phyloP scores from a whole-genome alignment of 306 rosid genomes.

The Fragaria ananassa region DNA sequence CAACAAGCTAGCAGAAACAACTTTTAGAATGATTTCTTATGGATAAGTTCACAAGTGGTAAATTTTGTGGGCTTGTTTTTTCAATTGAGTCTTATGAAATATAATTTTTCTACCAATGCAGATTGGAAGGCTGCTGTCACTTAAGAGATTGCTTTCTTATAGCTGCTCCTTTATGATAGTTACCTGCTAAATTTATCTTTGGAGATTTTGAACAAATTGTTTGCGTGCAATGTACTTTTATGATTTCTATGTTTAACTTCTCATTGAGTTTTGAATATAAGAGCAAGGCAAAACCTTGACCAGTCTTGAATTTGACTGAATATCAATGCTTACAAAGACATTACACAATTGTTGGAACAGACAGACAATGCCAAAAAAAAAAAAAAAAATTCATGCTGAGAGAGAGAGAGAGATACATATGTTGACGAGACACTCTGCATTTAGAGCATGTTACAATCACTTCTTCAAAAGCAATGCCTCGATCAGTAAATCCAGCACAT shows the following conservation, averaged over 20 bases:
- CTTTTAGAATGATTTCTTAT: not conserved
- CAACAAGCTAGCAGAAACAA: not conserved
- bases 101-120: not conserved
- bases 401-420: slow-evolving; percentile 37
- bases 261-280: not conserved
- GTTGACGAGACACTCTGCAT: slow-evolving; percentile 43
- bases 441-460: slow-evolving; percentile 36
- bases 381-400: not conserved
- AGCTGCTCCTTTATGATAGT: not conserved
- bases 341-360: too few relatives aligned
- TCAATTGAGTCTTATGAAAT: not conserved
- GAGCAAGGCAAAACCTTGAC: not conserved
- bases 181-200: not conserved
- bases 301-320: too few relatives aligned
- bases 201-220: not conserved
- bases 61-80: too few relatives aligned
- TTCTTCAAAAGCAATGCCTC: slow-evolving; percentile 40
- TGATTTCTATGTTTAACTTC: too few relatives aligned
- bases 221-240: not conserved
- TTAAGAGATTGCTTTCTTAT: not conserved
- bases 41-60: not conserved
- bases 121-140: not conserved
- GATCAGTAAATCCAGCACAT: slow-evolving; percentile 45
- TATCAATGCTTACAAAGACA: too few relatives aligned
- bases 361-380: not conserved